Evolutionary conservation across 2,329 filamentous ascomycete species (phyloP).

Genomic region (Ceratocystis cacaofunesta): DNA sequence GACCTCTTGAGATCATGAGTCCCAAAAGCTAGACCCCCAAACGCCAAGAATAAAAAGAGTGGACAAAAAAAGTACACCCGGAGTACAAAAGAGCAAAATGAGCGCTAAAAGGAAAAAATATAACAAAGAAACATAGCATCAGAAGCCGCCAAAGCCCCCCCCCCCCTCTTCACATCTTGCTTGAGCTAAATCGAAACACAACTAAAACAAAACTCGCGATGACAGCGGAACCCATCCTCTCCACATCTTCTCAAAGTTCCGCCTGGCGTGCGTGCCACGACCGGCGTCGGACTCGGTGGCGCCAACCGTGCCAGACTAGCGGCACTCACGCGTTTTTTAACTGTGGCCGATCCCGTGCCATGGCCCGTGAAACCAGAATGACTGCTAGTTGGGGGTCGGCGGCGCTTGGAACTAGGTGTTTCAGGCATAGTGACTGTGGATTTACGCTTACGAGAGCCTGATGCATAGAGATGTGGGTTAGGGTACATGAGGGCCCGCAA

Average conservation of each 20-base stretch:
- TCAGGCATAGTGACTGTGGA: neutral
- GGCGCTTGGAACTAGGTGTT: neutral
- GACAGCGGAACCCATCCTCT: slow-evolving; percentile 39
- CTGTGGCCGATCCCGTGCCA: neutral
- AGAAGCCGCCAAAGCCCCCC: neutral
- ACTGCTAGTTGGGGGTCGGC: neutral
- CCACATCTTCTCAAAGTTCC: slow-evolving; percentile 39
- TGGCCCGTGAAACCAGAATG: neutral
- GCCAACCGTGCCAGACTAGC: slow-evolving; percentile 2
- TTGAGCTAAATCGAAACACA: slow-evolving; percentile 28
- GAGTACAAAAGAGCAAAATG: neutral
- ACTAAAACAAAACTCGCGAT: slow-evolving; percentile 44
- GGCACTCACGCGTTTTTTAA: slow-evolving; percentile 11
- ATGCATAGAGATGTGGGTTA: neutral
- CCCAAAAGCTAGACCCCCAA: no score
- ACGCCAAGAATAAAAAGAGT: neutral
- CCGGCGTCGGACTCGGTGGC: slow-evolving; percentile 4
- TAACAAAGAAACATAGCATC: neutral
- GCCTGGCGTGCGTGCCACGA: slow-evolving; percentile 32
- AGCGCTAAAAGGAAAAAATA: neutral
- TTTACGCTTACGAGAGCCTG: neutral
- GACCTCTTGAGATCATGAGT: no score
- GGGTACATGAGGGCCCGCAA: slow-evolving; percentile 16
- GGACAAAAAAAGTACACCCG: neutral
- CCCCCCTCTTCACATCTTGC: neutral